Percentiles rank a stretch among this genome's conserved stretches.
Conservation (phyloP, 768 basidiomycete genomes). For the Rhodotorula babjevae region DNA sequence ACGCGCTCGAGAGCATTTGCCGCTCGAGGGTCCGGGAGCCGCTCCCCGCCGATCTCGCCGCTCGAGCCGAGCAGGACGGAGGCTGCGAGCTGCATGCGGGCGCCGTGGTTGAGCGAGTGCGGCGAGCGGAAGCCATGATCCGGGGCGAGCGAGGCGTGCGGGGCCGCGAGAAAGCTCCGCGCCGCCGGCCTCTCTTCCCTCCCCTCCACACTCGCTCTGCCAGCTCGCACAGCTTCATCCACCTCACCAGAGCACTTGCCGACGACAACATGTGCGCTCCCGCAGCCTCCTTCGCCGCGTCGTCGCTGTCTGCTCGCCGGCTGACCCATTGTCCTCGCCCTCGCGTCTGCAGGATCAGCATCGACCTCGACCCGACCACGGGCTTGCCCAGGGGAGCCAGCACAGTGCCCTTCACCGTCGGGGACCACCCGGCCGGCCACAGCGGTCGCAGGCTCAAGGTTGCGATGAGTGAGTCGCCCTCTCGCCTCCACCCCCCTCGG, state of each 20-base stretch:
- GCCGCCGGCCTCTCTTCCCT: no score
- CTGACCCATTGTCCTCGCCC: no score
- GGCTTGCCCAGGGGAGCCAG: conserved; percentile 10
- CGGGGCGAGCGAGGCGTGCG: no score
- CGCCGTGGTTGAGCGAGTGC: no score
- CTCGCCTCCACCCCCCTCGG: background rate
- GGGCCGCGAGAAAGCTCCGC: no score
- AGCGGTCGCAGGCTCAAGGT: conserved; percentile 20
- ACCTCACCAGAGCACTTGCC: no score
- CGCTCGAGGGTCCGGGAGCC: no score
- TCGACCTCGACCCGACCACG: conserved; percentile 26
- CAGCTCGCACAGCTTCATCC: background rate
- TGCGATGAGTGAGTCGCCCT: conserved; percentile 19
- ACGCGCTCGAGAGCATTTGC: no score
- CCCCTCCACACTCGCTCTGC: background rate
- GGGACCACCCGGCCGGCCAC: conserved; percentile 30
- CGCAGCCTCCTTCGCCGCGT: background rate
- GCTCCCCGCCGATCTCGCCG: no score
- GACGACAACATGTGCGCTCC: background rate
- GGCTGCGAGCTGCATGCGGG: no score
- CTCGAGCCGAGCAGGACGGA: no score
- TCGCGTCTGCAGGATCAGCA: conserved; percentile 7
- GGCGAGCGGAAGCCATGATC: no score
- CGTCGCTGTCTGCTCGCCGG: background rate
- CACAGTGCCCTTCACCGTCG: conserved; percentile 14